These are phyloP conservation scores for Nitzschia sp. DNA, from an alignment of 108 stramenopile genomes.

Conservation along the genomic window DNA sequence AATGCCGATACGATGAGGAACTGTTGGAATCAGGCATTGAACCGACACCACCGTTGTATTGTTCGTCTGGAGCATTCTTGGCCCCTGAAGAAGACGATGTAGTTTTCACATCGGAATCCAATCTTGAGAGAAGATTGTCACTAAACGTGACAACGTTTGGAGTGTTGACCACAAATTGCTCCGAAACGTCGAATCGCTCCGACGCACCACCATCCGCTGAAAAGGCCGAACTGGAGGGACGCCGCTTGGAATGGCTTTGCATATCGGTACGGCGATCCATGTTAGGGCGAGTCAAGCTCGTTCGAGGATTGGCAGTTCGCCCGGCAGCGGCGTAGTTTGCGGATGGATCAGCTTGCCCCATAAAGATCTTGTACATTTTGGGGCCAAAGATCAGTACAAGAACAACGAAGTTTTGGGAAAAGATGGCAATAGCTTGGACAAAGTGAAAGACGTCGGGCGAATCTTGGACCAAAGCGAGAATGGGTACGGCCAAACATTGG, in stretches of 20 bases:
- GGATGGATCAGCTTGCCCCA: background rate
- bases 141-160: no score
- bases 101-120: no score
- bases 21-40: no score
- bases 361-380: conserved; percentile 29
- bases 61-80: no score
- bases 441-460: conserved; percentile 40
- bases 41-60: no score
- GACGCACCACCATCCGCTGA: no score
- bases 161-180: no score
- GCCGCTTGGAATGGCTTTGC: background rate
- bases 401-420: conserved; percentile 34
- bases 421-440: conserved; percentile 33
- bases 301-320: background rate
- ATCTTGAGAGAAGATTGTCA: no score
- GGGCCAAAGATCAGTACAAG: conserved; percentile 51
- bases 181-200: no score
- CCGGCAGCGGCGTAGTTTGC: background rate
- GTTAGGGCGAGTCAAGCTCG: background rate
- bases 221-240: background rate
- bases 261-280: background rate
- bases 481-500: conserved; percentile 32
- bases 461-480: conserved; percentile 40
- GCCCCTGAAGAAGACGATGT: no score
- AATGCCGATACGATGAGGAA: no score